Evolutionary conservation across 805 yeast species (phyloP).

Genomic region (Metschnikowia koreensis): DNA sequence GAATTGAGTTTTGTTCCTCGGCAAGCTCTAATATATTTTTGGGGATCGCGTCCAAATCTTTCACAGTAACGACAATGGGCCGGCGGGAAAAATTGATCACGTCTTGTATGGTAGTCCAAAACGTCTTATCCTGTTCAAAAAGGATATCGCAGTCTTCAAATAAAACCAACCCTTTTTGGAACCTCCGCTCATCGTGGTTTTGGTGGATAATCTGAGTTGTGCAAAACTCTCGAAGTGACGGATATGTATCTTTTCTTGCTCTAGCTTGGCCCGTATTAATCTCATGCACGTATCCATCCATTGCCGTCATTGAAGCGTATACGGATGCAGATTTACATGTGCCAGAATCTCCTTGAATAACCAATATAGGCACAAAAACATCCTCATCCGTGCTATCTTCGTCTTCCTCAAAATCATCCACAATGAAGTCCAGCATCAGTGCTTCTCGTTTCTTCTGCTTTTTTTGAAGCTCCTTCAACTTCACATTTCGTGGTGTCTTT

Average conservation of each 20-base stretch:
- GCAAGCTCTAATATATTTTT: conserved; percentile 45
- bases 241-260: conserved; percentile 65
- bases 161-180: conserved; percentile 65
- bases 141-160: conserved; percentile 85
- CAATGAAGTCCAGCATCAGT: conserved; percentile 39
- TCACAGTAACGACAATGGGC: conserved; percentile 70
- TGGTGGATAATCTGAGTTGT: conserved; percentile 78
- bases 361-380: conserved; percentile 57
- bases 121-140: conserved; percentile 72
- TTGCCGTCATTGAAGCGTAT: conserved; percentile 59
- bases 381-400: conserved; percentile 33
- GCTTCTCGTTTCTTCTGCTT: conserved; percentile 18
- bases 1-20: conserved; percentile 37
- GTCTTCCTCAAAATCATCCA: conserved; percentile 29
- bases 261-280: conserved; percentile 73
- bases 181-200: conserved; percentile 24
- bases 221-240: conserved; percentile 70
- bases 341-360: conserved; percentile 69
- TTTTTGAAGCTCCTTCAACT: conserved; percentile 26
- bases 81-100: conserved; percentile 60
- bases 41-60: conserved; percentile 49
- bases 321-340: conserved; percentile 77
- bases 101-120: conserved; percentile 72
- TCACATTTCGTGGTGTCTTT: conserved; percentile 32
- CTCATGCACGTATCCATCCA: conserved; percentile 76